Conservation (phyloP, 192 early-diverging fungal genomes). For the Rhizophagus prolifer region DNA sequence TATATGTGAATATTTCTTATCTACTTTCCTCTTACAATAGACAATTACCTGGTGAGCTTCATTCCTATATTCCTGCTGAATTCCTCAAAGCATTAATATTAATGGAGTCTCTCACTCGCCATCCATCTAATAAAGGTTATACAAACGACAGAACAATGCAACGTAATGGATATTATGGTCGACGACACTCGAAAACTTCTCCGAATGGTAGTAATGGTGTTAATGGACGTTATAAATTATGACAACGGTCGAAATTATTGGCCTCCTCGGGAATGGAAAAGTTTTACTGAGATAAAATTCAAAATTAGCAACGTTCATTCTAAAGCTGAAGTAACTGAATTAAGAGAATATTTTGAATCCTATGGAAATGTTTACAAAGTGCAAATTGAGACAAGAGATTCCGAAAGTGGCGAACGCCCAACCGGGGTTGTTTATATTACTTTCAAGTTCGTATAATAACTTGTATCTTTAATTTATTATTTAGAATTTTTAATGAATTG, state of each 20-base stretch:
- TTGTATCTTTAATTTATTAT: slow-evolving; percentile 8
- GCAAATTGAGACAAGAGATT: slow-evolving; percentile 27
- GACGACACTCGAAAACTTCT: too few relatives aligned
- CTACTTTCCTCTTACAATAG: too few relatives aligned
- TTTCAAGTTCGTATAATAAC: slow-evolving; percentile 16
- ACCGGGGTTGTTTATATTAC: slow-evolving; percentile 20
- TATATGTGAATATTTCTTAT: too few relatives aligned
- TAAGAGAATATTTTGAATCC: slow-evolving; percentile 22
- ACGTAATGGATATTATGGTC: too few relatives aligned
- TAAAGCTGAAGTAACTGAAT: neutral
- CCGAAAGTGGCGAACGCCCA: neutral
- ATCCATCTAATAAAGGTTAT: too few relatives aligned
- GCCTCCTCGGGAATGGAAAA: neutral
- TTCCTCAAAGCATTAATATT: too few relatives aligned
- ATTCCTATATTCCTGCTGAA: too few relatives aligned
- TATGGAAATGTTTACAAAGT: slow-evolving; percentile 33
- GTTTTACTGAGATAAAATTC: neutral
- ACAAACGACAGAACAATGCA: too few relatives aligned
- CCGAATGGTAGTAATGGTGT: neutral
- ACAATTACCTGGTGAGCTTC: too few relatives aligned
- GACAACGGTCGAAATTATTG: neutral
- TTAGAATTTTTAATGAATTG: neutral
- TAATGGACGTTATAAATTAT: neutral
- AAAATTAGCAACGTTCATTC: slow-evolving; percentile 23
- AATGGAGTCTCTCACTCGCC: too few relatives aligned